Evolutionary conservation across 2,329 filamentous ascomycete species (phyloP), one percentile per base, ranked within the genome.

Genomic region (Trichophyton verrucosum): DNA sequence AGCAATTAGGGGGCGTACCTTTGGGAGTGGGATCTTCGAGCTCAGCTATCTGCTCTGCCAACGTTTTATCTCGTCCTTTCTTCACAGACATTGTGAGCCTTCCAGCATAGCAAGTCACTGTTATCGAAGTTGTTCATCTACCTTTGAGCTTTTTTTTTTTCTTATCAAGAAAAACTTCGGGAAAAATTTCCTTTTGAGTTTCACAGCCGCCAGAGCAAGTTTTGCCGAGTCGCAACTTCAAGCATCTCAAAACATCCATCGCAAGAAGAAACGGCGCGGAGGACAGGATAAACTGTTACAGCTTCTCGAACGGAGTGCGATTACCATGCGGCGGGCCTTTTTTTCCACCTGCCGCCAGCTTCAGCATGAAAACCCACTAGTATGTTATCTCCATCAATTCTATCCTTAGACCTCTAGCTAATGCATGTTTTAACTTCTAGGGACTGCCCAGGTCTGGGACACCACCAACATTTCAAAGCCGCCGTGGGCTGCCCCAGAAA

Each of bases 341-440:
- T 84, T 89, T 66, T 86, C 85, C 9, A 81, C 78, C 2, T 67
- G 79, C 33, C 71, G 78, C 36, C 66, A 68, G 13, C 72, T 87
- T 36, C 78, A 78, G 60, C 91, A 96, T 85, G 91, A 96, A 66
- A 96, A 96, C 66, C 91, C 91, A 3, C 75, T 96, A 71, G 91
- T 95, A 77, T 68, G 67, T 63, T 42, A n/a, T 24, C 3, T 36
- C 5, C 33, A 3, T n/a, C 27, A 3, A 36, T 30, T 49, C 56
- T 2, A 22, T 13, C 36, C 11, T 58, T 36, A 36, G 13, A 9
- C 24, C 24, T 36, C 49, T 11, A 36, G n/a, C 49, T 27, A 11
- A 44, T 7, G 15, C 11, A 13, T 38, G 33, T 38, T 38, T 38
- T 38, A 33, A 33, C 59, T 53, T 57, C 2, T 61, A 96, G 91